These are phyloP conservation scores for Eremochloa ophiuroides DNA, from an alignment of 176 grass and related monocot genomes.

Conservation along the genomic window DNA sequence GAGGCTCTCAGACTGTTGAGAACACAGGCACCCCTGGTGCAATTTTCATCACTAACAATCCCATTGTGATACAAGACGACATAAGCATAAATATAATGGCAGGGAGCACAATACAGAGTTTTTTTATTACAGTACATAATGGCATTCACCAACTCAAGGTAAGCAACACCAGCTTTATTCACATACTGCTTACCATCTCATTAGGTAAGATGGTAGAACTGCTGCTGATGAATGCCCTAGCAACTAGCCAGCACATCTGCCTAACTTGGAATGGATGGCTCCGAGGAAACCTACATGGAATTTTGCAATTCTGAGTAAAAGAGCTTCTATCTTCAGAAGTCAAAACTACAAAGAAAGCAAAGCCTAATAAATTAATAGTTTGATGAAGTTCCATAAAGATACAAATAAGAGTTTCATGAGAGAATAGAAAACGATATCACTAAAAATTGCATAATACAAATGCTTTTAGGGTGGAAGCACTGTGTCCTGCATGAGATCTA, in stretches of 20 bases:
- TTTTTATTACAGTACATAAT: constrained; percentile 64
- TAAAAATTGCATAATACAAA: background rate
- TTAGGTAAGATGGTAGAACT: constrained; percentile 35
- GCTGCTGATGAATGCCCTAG: constrained; percentile 10
- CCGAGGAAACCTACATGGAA: constrained; percentile 32
- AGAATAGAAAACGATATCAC: background rate
- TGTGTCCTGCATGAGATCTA: background rate
- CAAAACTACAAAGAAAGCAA: background rate
- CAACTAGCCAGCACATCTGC: constrained; percentile 11
- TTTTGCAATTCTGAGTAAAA: constrained; percentile 22
- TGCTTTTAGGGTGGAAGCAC: background rate
- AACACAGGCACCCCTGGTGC: constrained; percentile 95
- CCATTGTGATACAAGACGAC: constrained; percentile 21
- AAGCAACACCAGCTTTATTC: constrained; percentile 58
- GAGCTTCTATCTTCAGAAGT: background rate
- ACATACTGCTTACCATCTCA: constrained; percentile 82
- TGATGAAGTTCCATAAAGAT: background rate
- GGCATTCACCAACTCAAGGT: constrained; percentile 34
- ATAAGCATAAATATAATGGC: background rate
- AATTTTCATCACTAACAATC: constrained; percentile 74
- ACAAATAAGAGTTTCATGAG: constrained; percentile 12
- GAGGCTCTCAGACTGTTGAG: constrained; percentile 37
- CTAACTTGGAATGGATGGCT: background rate
- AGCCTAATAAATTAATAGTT: constrained; percentile 8
- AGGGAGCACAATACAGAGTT: constrained; percentile 27